Conservation (phyloP, 306 rosid species). For the Cyclanthera cordifolia region DNA sequence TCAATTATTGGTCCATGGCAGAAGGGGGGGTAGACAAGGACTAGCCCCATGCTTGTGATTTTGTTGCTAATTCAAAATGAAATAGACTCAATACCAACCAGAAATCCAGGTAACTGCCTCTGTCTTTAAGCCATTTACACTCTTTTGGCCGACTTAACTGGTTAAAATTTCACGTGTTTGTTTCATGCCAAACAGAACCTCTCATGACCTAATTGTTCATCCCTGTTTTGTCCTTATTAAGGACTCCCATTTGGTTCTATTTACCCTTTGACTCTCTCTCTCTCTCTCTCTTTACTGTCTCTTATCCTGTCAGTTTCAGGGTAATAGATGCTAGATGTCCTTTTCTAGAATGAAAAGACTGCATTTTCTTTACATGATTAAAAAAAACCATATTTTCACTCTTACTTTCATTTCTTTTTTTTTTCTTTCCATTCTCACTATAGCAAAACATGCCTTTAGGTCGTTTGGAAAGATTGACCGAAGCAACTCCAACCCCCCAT, state of each 20-base stretch:
- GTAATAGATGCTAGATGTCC: not conserved
- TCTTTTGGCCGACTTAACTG: not conserved
- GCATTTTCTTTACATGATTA: not conserved
- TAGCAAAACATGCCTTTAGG: no score
- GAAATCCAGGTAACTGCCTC: conserved; percentile 4
- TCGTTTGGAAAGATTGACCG: no score
- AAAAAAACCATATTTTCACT: not conserved
- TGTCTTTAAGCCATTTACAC: conserved; percentile 6
- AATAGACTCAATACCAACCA: conserved; percentile 15
- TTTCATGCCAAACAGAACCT: conserved; percentile 50
- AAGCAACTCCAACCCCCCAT: no score
- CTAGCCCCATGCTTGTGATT: conserved; percentile 48
- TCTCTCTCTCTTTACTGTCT: not conserved
- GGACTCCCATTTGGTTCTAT: not conserved
- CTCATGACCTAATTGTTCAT: conserved; percentile 30
- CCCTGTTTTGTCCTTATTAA: conserved; percentile 52
- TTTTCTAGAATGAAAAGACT: not conserved
- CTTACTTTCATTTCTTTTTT: no score
- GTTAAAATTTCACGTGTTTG: conserved; percentile 32
- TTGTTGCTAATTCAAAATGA: conserved; percentile 32
- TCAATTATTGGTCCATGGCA: conserved; percentile 54
- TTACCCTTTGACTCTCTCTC: conserved; percentile 9
- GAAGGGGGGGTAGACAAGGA: conserved; percentile 43
- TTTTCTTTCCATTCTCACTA: no score
- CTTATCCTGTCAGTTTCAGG: conserved; percentile 10